Evolutionary conservation across 108 stramenopile species (phyloP), one percentile per base, ranked within the genome.

Genomic region (Cylindrotheca fusiformis): DNA sequence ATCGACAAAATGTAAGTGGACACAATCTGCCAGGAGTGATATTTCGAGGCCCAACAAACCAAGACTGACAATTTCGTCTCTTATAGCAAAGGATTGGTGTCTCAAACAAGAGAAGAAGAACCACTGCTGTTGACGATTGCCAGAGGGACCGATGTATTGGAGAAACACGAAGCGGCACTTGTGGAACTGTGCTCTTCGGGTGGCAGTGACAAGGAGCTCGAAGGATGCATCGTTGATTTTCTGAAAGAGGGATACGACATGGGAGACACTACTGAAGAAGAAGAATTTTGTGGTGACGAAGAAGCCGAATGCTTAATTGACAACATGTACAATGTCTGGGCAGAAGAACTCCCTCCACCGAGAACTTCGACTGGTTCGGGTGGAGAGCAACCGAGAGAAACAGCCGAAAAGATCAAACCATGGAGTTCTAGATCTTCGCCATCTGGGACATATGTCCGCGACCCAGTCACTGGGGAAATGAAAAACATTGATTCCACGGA

Each of bases 401-500:
- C 27, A 18, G 4, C 47, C 12, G 18, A 20, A 12, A 59, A 52
- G 72, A 74, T 68, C 5, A 73, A 74, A 53, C 90, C 90, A 46
- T 92, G 90, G 90, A 72, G 78, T 27, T 86, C 86, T 1, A 57
- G 90, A 56, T 81, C 83, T 14, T 88, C 87, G 22, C 71, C 71
- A 14, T 85, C 83, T 20, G 90, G 90, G 32, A 92, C 90, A 10
- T 92, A 60, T 59, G 85, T 87, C 2, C 68, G 87, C 47, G 84
- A 92, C 75, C 90, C 90, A 14, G 63, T 62, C 47, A 92, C 90
- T 14, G 87, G 90, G 12, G 67, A 87, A 73, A 74, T 92, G 79
- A 46, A 51, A 57, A 92, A 88, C 48, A 86, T 92, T 50, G 90
- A 89, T 63, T 79, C 82, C 45, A 83, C 68, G 60, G n/a, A 59